Evolutionary conservation across 768 basidiomycete species (phyloP).

Genomic region (Crucibulum laeve): DNA sequence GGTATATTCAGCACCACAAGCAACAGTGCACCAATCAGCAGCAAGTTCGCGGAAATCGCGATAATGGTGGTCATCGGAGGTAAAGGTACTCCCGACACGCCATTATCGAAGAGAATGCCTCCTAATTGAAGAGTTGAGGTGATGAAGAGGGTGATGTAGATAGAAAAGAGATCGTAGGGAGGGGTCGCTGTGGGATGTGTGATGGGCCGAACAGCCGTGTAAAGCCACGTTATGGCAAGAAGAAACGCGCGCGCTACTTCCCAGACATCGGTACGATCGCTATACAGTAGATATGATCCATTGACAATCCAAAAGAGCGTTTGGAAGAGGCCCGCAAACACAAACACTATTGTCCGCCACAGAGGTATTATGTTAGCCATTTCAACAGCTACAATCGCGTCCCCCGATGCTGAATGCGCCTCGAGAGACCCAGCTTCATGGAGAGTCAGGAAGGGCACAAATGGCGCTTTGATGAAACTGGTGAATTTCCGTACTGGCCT

Average conservation of each 20-base stretch:
- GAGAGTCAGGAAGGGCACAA: slow-evolving; percentile 42
- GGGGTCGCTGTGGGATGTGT: slow-evolving; percentile 49
- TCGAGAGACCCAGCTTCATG: slow-evolving; percentile 53
- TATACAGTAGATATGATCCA: slow-evolving; percentile 51
- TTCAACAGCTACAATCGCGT: slow-evolving; percentile 12
- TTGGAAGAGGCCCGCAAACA: slow-evolving; percentile 51
- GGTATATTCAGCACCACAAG: slow-evolving; percentile 57
- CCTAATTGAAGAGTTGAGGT: slow-evolving; percentile 46
- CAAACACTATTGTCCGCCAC: slow-evolving; percentile 60
- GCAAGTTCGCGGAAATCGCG: slow-evolving; percentile 37
- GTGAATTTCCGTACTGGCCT: no score
- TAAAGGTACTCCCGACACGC: slow-evolving; percentile 36
- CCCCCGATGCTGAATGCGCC: slow-evolving; percentile 13
- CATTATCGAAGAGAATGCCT: slow-evolving; percentile 48
- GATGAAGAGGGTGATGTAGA: slow-evolving; percentile 49
- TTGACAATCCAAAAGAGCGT: slow-evolving; percentile 55
- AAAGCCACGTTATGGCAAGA: slow-evolving; percentile 59
- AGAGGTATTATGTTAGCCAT: slow-evolving; percentile 32
- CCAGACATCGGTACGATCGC: slow-evolving; percentile 25
- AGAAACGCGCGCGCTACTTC: slow-evolving; percentile 37
- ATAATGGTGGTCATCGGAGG: slow-evolving; percentile 25
- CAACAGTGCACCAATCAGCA: slow-evolving; percentile 37
- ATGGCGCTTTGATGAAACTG: no score
- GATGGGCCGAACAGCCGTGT: slow-evolving; percentile 54
- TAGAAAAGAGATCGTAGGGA: slow-evolving; percentile 57